Evolutionary conservation across 306 rosid genomes (phyloP), one percentile per base, ranked within the genome.

Genomic region (Prunus kanzakura): DNA sequence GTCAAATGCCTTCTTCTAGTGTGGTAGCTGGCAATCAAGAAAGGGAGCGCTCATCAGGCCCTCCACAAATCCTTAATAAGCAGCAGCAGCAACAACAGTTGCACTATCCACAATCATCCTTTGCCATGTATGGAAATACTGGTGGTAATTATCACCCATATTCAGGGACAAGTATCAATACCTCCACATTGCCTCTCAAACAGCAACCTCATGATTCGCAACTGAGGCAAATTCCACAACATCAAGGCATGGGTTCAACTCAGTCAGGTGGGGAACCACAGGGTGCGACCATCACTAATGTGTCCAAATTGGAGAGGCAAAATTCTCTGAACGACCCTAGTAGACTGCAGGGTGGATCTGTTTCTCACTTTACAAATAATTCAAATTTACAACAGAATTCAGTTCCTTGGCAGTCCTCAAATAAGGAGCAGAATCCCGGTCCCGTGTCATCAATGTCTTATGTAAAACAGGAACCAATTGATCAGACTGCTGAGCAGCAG

Each of bases 401-500:
- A 23, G 87, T 77, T 84, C 70, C 93, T 78, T 88, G 97, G 97
- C 91, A 87, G 73, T 81, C 86, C 13, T 71, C 93, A 50, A 86
- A 81, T 75, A 88, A 84, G 77, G 98, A 93, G 75, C 93, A 89
- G 64, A 87, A 20, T 82, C 64, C 81, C 1, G 84, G 90, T 71
- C 61, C 76, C 25, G 78, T 82, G 74, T 81, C 93, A 71, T 87
- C 93, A 49, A 78, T 61, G 75, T 55, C 82, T 65, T 88, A 82
- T 80, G 86, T 87, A 22, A 90, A 90, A 81, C 90, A 87, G 82
- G 96, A 94, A 83, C 89, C 84, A 8, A 49, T 50, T 75, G 93
- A 90, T 73, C 89, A 85, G 79, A 82, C 83, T 82, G 71, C 84
- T 49, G 97, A 91, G 89, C 92, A 84, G 85, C 92, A 87, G 74